Evolutionary conservation across 2,329 filamentous ascomycete genomes (phyloP).

Genomic region (Hypoxylon sp.): DNA sequence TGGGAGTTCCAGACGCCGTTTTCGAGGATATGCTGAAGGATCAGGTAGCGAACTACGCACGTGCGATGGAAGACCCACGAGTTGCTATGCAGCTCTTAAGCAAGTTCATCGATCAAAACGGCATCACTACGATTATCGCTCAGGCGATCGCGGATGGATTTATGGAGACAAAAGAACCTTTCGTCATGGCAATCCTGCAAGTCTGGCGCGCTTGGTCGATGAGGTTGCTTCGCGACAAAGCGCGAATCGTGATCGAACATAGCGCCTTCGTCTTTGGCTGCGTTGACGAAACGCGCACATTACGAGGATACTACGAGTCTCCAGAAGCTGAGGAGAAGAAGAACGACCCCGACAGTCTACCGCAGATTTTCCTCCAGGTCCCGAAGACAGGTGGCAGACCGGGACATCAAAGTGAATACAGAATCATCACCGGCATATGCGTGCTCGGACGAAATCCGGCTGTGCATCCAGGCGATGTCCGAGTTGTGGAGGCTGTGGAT

Average conservation of each 20-base stretch:
- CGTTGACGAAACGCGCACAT: conserved; percentile 82
- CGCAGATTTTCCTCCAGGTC: conserved; percentile 91
- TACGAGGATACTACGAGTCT: conserved; percentile 75
- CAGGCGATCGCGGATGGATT: conserved; percentile 85
- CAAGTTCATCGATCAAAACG: conserved; percentile 86
- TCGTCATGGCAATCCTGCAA: conserved; percentile 80
- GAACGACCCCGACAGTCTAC: conserved; percentile 66
- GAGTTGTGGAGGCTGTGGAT: conserved; percentile 87
- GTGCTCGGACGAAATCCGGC: conserved; percentile 92
- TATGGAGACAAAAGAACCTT: conserved; percentile 79
- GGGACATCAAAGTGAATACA: conserved; percentile 65
- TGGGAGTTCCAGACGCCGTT: conserved; percentile 75
- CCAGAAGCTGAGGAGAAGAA: conserved; percentile 29
- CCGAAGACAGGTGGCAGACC: conserved; percentile 68
- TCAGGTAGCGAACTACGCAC: conserved; percentile 76
- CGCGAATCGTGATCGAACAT: conserved; percentile 81
- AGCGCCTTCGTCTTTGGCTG: conserved; percentile 91
- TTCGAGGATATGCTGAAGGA: conserved; percentile 75
- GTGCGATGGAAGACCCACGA: conserved; percentile 73
- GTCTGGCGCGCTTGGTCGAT: conserved; percentile 92
- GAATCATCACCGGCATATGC: conserved; percentile 80
- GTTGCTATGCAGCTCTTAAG: conserved; percentile 76
- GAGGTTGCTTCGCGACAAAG: conserved; percentile 92
- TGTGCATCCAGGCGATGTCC: conserved; percentile 90
- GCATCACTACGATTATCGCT: conserved; percentile 79